Conservation (phyloP, 2,329 filamentous ascomycete genomes). For the Diaporthe capsici region DNA sequence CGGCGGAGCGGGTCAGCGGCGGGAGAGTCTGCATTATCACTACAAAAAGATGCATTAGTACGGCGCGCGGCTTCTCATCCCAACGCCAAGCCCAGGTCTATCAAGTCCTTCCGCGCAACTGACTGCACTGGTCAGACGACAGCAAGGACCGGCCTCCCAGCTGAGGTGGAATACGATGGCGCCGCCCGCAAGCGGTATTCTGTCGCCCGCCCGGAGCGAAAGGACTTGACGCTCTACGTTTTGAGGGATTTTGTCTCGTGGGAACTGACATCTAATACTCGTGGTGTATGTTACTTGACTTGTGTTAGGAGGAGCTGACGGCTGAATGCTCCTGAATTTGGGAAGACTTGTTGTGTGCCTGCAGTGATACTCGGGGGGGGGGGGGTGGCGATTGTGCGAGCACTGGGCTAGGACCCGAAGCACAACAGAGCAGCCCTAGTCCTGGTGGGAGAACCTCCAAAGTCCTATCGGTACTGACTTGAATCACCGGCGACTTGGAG, state of each 20-base stretch:
- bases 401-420: background rate
- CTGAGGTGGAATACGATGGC: too few relatives aligned
- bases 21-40: background rate
- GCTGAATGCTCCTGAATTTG: background rate
- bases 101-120: too few relatives aligned
- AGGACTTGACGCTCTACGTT: too few relatives aligned
- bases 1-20: too few relatives aligned
- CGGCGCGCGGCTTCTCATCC: background rate
- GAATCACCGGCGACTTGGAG: background rate
- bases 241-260: background rate
- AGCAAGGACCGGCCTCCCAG: background rate
- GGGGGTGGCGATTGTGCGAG: background rate
- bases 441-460: too few relatives aligned
- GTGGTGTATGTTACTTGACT: background rate
- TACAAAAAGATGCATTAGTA: background rate
- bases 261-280: background rate
- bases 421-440: too few relatives aligned
- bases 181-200: background rate
- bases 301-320: background rate
- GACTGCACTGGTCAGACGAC: background rate
- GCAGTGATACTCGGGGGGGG: too few relatives aligned
- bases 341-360: too few relatives aligned
- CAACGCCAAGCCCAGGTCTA: background rate
- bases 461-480: too few relatives aligned
- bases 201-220: background rate